Evolutionary conservation across 768 basidiomycete genomes (phyloP).

Genomic region (Boletus rubescentipes): DNA sequence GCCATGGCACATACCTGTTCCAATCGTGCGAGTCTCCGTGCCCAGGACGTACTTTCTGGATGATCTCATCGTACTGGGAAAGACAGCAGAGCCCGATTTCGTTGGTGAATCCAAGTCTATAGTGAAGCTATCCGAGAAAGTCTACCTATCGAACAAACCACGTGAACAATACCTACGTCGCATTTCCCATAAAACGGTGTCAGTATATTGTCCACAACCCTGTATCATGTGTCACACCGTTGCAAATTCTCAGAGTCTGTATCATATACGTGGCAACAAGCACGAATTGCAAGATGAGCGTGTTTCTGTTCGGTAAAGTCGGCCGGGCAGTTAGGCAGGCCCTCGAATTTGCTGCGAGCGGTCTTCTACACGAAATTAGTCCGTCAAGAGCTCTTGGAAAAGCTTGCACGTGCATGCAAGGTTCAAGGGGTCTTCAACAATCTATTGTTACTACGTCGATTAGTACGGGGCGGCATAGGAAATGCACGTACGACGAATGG

Average conservation of each 20-base stretch:
- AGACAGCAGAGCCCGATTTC: neutral
- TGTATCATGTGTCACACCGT: neutral
- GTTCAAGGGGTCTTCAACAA: slow-evolving; percentile 31
- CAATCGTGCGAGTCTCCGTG: neutral
- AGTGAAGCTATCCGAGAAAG: too few species aligned
- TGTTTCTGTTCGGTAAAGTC: slow-evolving; percentile 48
- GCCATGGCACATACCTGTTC: neutral
- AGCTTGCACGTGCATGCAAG: slow-evolving; percentile 40
- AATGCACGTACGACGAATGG: neutral
- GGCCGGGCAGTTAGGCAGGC: slow-evolving; percentile 42
- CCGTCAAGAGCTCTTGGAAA: slow-evolving; percentile 38
- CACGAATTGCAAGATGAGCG: slow-evolving; percentile 40
- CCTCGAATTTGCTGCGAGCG: slow-evolving; percentile 31
- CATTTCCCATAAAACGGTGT: slow-evolving; percentile 7
- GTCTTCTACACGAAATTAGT: slow-evolving; percentile 23
- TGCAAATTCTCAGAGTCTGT: neutral
- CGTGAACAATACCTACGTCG: slow-evolving; percentile 14
- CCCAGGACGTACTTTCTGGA: neutral
- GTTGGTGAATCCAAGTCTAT: neutral
- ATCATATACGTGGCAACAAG: slow-evolving; percentile 25
- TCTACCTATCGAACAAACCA: too few species aligned
- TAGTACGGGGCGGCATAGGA: too few species aligned
- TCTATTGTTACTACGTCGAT: slow-evolving; percentile 25
- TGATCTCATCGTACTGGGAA: neutral
- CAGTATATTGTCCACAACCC: slow-evolving; percentile 8